Conservation (phyloP, 495 filamentous ascomycete genomes). For the Chaetomidium leptoderma region DNA sequence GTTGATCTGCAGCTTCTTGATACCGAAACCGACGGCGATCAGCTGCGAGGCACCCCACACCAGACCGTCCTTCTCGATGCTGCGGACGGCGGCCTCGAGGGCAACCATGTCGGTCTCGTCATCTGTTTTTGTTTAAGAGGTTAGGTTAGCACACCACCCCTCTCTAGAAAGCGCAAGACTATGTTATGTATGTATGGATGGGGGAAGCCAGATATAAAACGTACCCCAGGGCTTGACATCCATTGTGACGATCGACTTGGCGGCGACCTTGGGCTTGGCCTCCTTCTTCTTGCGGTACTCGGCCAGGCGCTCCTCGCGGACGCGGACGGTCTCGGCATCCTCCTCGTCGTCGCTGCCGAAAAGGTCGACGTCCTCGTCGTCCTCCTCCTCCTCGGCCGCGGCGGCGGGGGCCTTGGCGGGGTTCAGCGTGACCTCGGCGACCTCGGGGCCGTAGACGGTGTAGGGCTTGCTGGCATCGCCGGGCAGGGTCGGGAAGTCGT, state of each 20-base stretch:
- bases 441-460: constrained; percentile 89
- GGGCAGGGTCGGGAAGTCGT: constrained; percentile 84
- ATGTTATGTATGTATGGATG: no score
- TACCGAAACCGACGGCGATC: constrained; percentile 87
- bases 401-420: constrained; percentile 76
- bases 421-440: constrained; percentile 66
- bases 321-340: constrained; percentile 73
- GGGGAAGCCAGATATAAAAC: constrained; percentile 30
- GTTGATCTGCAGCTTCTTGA: constrained; percentile 99
- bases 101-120: constrained; percentile 87
- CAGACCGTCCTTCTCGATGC: constrained; percentile 88
- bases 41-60: constrained; percentile 93
- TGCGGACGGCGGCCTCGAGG: constrained; percentile 76
- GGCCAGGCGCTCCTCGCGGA: constrained; percentile 82
- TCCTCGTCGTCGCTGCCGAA: constrained; percentile 88
- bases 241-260: constrained; percentile 92
- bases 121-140: constrained; percentile 53
- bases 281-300: constrained; percentile 98
- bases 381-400: constrained; percentile 66
- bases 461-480: constrained; percentile 85
- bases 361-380: constrained; percentile 81
- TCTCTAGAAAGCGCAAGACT: neutral
- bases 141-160: neutral
- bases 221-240: constrained; percentile 99
- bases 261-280: constrained; percentile 78